A percentile compares a stretch with the other conserved stretches of the same genome.
These are phyloP conservation scores for Penicillium hesseltinei DNA, from an alignment of 2,329 filamentous ascomycete species.

Conservation along the genomic window DNA sequence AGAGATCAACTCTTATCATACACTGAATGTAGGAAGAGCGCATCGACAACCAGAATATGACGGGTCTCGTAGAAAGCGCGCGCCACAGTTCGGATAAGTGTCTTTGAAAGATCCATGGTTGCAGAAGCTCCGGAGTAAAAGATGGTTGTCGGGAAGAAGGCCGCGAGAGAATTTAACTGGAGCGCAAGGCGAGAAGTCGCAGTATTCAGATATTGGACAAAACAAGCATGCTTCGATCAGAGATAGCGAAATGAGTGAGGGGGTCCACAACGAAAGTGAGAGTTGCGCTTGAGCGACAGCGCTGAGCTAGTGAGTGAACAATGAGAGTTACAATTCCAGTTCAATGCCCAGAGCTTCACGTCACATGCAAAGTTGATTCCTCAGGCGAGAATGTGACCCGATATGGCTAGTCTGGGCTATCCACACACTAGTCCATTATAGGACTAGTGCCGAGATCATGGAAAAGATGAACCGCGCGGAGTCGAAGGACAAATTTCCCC, in stretches of 20 bases:
- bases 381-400: slow-evolving; percentile 5
- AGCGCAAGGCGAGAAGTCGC: slow-evolving; percentile 8
- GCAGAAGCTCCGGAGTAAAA: not conserved
- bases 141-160: not conserved
- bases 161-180: not conserved
- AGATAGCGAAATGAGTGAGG: slow-evolving; percentile 4
- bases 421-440: not conserved
- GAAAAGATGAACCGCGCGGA: slow-evolving; percentile 7
- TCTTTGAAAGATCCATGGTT: slow-evolving; percentile 66
- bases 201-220: not conserved
- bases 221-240: slow-evolving; percentile 1
- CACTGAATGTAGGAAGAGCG: slow-evolving; percentile 71
- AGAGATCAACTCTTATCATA: slow-evolving; percentile 42
- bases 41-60: slow-evolving; percentile 78
- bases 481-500: slow-evolving; percentile 10
- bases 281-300: slow-evolving; percentile 4
- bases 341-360: slow-evolving; percentile 9
- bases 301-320: slow-evolving; percentile 10
- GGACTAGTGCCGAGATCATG: slow-evolving; percentile 9
- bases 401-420: not conserved
- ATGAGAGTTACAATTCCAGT: not conserved
- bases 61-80: slow-evolving; percentile 85
- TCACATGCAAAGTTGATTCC: slow-evolving; percentile 14
- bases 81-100: slow-evolving; percentile 79
- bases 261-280: not conserved